Conservation (phyloP, 257 asterid genomes). For the Ilex asprella region DNA sequence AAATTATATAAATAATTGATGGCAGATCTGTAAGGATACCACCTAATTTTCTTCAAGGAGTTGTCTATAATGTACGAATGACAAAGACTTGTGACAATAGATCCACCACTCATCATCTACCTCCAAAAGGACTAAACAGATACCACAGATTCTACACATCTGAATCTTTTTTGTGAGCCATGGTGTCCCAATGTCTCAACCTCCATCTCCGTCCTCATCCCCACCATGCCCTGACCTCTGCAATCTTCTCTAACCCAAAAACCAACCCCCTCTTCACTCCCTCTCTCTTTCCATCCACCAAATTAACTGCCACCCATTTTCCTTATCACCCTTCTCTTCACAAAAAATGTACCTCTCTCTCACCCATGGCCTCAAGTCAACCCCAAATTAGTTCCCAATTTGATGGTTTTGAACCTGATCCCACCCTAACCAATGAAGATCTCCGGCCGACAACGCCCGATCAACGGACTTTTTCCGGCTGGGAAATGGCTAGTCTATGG, state of each 20-base stretch:
- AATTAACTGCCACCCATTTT: background rate
- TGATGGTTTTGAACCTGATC: constrained; percentile 35
- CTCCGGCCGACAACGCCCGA: constrained; percentile 54
- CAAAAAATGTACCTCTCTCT: constrained; percentile 7
- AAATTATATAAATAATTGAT: too few species aligned
- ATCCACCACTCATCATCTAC: constrained; percentile 29
- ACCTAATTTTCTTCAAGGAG: too few species aligned
- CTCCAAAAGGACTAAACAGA: constrained; percentile 8
- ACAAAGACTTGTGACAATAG: constrained; percentile 3
- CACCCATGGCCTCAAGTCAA: constrained; percentile 32
- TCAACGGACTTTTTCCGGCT: constrained; percentile 53
- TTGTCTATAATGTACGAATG: too few species aligned
- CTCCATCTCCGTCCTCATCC: constrained; percentile 39
- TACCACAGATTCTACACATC: constrained; percentile 20
- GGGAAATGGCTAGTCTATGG: constrained; percentile 85
- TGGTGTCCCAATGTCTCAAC: constrained; percentile 43
- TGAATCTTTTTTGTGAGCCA: constrained; percentile 21
- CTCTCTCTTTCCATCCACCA: constrained; percentile 1
- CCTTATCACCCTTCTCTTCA: background rate
- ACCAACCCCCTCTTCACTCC: constrained; percentile 3
- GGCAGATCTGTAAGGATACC: too few species aligned
- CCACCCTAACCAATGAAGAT: constrained; percentile 65
- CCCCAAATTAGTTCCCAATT: constrained; percentile 11
- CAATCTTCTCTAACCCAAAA: constrained; percentile 20
- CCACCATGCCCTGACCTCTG: constrained; percentile 16